These are phyloP conservation scores for Lactarius akahatsu DNA, from an alignment of 768 basidiomycete genomes.

Conservation along the genomic window DNA sequence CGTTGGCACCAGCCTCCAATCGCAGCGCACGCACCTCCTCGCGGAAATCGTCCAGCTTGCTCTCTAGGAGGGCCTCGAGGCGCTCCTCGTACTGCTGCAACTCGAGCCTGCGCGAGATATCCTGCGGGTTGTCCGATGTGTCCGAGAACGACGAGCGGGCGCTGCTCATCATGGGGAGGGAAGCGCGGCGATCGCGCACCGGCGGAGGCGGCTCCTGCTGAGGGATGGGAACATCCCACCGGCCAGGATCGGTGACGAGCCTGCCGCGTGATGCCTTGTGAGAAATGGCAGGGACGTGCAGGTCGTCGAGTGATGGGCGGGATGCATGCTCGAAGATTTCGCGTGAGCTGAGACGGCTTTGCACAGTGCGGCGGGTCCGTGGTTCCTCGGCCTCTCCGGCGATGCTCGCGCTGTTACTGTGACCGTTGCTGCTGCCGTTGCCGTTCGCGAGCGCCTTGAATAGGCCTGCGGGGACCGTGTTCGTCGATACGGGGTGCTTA, in stretches of 20 bases:
- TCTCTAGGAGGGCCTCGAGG: conserved; percentile 63
- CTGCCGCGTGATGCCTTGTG: conserved; percentile 53
- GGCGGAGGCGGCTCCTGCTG: conserved; percentile 43
- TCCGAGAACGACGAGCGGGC: conserved; percentile 47
- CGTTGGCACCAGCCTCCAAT: conserved; percentile 24
- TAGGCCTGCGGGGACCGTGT: conserved; percentile 80
- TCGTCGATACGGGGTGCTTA: conserved; percentile 58
- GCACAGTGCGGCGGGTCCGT: conserved; percentile 65
- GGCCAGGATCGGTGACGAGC: conserved; percentile 59
- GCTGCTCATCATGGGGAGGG: conserved; percentile 46
- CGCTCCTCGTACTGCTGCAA: conserved; percentile 60
- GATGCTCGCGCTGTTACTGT: conserved; percentile 13
- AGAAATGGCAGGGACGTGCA: conserved; percentile 67
- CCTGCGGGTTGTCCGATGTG: conserved; percentile 46
- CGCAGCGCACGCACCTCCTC: conserved; percentile 39
- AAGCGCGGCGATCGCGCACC: conserved; percentile 34
- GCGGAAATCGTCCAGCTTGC: conserved; percentile 58
- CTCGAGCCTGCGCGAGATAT: conserved; percentile 55
- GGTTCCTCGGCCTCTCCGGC: conserved; percentile 53
- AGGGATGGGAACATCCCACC: conserved; percentile 34
- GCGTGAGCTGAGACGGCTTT: conserved; percentile 70
- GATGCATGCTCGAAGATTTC: conserved; percentile 70
- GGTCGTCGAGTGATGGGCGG: conserved; percentile 75
- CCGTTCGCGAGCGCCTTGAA: conserved; percentile 72
- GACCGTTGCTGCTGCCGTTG: conserved; percentile 26